Evolutionary conservation across 805 yeast species (phyloP).

Genomic region (Candida parachauliodes): DNA sequence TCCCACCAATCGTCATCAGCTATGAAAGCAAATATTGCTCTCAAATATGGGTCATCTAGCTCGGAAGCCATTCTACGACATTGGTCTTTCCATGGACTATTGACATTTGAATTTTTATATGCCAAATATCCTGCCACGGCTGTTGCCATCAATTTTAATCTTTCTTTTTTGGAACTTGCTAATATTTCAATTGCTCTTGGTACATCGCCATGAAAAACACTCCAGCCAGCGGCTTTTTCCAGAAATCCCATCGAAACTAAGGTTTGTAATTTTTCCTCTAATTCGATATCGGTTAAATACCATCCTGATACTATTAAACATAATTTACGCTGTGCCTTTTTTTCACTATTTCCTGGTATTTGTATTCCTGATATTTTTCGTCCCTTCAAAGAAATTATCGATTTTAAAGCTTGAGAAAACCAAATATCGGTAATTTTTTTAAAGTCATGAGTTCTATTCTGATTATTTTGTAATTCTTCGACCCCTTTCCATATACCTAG

Average conservation of each 20-base stretch:
- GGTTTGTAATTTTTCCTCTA: conserved; percentile 61
- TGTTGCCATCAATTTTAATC: conserved; percentile 77
- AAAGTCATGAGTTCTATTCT: conserved; percentile 35
- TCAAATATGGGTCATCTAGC: conserved; percentile 79
- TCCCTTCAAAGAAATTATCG: conserved; percentile 48
- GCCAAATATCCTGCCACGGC: conserved; percentile 90
- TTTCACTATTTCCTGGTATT: conserved; percentile 43
- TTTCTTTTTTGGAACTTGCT: conserved; percentile 66
- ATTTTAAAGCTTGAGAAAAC: conserved; percentile 48
- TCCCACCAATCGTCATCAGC: conserved; percentile 97
- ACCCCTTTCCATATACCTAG: conserved; percentile 85
- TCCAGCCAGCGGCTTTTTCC: conserved; percentile 97
- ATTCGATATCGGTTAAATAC: conserved; percentile 73
- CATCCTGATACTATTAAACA: conserved; percentile 88
- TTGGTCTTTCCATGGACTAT: conserved; percentile 89
- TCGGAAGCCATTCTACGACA: conserved; percentile 87
- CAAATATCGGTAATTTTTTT: conserved; percentile 32
- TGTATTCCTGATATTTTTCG: conserved; percentile 44
- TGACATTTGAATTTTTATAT: conserved; percentile 52
- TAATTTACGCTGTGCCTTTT: conserved; percentile 65
- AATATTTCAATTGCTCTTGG: conserved; percentile 76
- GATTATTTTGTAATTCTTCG: conserved; percentile 38
- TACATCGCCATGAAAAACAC: conserved; percentile 89
- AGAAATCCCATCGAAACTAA: conserved; percentile 57
- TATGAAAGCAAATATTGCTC: conserved; percentile 90